Base-by-base conservation (phyloP, 192 early-diverging fungal species). In the Phlyctochytrium bullatum region DNA sequence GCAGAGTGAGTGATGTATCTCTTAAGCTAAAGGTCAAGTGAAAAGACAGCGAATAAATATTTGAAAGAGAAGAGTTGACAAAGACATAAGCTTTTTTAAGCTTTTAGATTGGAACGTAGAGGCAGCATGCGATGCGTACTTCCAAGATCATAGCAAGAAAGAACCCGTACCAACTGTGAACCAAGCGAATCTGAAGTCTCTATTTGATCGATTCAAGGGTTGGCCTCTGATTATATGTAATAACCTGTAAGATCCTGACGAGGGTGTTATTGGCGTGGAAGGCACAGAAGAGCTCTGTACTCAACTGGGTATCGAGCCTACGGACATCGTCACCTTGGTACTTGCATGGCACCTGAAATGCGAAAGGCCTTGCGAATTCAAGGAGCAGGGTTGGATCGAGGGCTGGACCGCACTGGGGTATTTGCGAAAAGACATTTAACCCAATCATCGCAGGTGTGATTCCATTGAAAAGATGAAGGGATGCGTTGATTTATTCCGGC, bases 171-270 rank as follows among this genome's bases (percentile, higher is more conserved):
- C 36, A 35, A 58, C 29, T 24, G 52, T 33, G 10, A 74, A 83
- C 56, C 54, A 52, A 17, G 66, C 73, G 35, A 75, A 80, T 53
- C 70, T 91, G 29, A 65, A 75, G 36, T 75, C 75, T 32, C 78
- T 91, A 23, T 93, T 92, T 76, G 82, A 89, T 31, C 78, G 79
- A 36, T 93, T 89, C 75, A 86, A 90, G 80, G 89, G 91, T 92
- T 70, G 27, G 32, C 35, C n/a, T 17, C 25, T 17, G 52, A 36
- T 24, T 40, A 16, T 34, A 34, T 23, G 50, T 34, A 31, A 34
- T 28, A 17, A 2, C 20, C 33, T 23, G 23, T 36, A 76, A 85
- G 85, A 88, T 65, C 65, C 77, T 24, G 86, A 89, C 29, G 76
- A 83, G 52, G 79, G 89, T 74, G 65, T 75, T 6, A 92, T 94